Conservation (phyloP, 2,329 filamentous ascomycete species). For the Aspergillus pseudotamarii region DNA sequence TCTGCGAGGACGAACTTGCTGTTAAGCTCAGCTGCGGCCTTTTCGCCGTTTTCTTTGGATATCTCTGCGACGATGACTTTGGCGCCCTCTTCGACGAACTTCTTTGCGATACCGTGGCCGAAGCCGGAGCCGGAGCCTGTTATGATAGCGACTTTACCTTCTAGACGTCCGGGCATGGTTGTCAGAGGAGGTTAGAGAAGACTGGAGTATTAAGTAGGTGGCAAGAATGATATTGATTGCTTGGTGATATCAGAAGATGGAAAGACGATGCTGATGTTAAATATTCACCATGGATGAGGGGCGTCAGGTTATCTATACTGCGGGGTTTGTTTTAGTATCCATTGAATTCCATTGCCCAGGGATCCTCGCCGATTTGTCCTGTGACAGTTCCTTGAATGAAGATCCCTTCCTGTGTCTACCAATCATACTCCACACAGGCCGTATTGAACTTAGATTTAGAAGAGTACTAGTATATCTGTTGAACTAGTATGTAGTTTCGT, state of each 20-base stretch:
- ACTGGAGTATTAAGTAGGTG: too few species aligned
- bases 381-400: not conserved
- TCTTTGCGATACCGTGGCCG: constrained; percentile 38
- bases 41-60: constrained; percentile 30
- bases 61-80: constrained; percentile 42
- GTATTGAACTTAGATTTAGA: not conserved
- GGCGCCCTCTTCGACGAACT: constrained; percentile 40
- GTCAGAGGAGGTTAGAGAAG: not conserved
- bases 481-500: too few species aligned
- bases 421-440: not conserved
- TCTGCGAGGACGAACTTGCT: constrained; percentile 28
- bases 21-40: constrained; percentile 24
- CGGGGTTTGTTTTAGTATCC: not conserved
- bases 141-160: constrained; percentile 45
- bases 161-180: constrained; percentile 29
- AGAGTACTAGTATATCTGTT: too few species aligned
- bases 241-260: not conserved
- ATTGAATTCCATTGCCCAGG: not conserved
- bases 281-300: not conserved
- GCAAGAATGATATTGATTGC: not conserved
- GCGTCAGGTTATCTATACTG: not conserved
- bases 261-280: not conserved
- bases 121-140: constrained; percentile 45
- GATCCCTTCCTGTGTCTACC: not conserved
- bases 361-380: not conserved